Conservation (phyloP, 192 early-diverging fungal genomes). For the Obelidium mucronatum region DNA sequence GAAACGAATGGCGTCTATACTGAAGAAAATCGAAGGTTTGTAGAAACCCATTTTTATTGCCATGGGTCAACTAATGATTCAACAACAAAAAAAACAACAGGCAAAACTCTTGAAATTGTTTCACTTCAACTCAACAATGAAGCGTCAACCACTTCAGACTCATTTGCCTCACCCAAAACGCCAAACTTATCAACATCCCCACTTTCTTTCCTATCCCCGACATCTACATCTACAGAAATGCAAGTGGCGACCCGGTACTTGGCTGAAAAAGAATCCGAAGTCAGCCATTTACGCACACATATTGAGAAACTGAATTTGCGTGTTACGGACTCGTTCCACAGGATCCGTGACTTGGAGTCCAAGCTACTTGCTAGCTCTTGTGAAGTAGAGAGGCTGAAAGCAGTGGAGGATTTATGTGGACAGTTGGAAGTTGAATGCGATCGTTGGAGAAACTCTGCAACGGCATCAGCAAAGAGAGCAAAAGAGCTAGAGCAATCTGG, state of each 20-base stretch:
- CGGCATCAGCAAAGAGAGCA: too few species aligned
- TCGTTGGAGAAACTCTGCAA: too few species aligned
- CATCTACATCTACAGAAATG: background rate
- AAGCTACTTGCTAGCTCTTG: background rate
- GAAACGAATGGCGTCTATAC: background rate
- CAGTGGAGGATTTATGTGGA: background rate
- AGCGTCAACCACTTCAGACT: background rate
- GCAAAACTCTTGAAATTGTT: constrained; percentile 1
- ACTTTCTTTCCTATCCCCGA: background rate
- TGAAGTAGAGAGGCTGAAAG: background rate
- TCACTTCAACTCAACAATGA: constrained; percentile 7
- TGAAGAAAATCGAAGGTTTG: constrained; percentile 20
- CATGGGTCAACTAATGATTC: too few species aligned
- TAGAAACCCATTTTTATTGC: background rate
- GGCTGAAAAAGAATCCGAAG: background rate
- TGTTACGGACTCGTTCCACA: background rate
- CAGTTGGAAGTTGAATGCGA: background rate
- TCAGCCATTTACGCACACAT: background rate
- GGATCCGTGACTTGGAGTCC: background rate
- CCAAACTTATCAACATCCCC: background rate
- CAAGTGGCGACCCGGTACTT: background rate
- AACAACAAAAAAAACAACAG: background rate
- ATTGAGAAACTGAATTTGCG: background rate
- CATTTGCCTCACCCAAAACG: too few species aligned
- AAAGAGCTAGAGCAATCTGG: background rate